phyloP scores from a whole-genome alignment of 2,329 filamentous ascomycete genomes.

The Diaporthe capsici region DNA sequence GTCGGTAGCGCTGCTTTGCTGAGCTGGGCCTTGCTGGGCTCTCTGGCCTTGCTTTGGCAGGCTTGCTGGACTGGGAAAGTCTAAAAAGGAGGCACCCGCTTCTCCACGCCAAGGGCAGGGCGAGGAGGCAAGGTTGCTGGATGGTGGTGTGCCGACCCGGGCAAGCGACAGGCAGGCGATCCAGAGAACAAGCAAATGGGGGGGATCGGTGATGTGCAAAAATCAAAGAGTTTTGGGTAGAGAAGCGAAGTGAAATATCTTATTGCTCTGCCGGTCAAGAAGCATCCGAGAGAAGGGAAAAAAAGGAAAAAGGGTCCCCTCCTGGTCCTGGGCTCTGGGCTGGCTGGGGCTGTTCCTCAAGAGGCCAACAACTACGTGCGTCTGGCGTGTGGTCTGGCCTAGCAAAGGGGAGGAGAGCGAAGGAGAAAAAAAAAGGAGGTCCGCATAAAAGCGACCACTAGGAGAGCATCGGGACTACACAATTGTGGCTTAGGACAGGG shows the following conservation, averaged over 20 bases:
- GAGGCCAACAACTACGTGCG: slow-evolving; percentile 35
- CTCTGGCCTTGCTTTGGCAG: background rate
- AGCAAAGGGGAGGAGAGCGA: slow-evolving; percentile 7
- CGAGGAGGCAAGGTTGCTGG: slow-evolving; percentile 34
- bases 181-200: slow-evolving; percentile 23
- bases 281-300: slow-evolving; percentile 20
- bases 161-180: slow-evolving; percentile 7
- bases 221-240: slow-evolving; percentile 1
- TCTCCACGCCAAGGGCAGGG: slow-evolving; percentile 32
- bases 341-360: slow-evolving; percentile 27
- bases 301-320: slow-evolving; percentile 26
- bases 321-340: slow-evolving; percentile 18
- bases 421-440: slow-evolving; percentile 37
- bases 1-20: slow-evolving; percentile 24
- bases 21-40: slow-evolving; percentile 4
- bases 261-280: slow-evolving; percentile 22
- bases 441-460: slow-evolving; percentile 38
- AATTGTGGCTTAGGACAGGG: slow-evolving; percentile 39
- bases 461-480: slow-evolving; percentile 20
- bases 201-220: slow-evolving; percentile 27
- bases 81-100: slow-evolving; percentile 33
- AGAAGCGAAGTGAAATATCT: slow-evolving; percentile 30
- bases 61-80: slow-evolving; percentile 19
- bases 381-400: slow-evolving; percentile 19
- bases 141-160: slow-evolving; percentile 30